These are phyloP conservation scores for Nicotiana paniculata DNA, from an alignment of 257 asterid species.

Conservation along the genomic window DNA sequence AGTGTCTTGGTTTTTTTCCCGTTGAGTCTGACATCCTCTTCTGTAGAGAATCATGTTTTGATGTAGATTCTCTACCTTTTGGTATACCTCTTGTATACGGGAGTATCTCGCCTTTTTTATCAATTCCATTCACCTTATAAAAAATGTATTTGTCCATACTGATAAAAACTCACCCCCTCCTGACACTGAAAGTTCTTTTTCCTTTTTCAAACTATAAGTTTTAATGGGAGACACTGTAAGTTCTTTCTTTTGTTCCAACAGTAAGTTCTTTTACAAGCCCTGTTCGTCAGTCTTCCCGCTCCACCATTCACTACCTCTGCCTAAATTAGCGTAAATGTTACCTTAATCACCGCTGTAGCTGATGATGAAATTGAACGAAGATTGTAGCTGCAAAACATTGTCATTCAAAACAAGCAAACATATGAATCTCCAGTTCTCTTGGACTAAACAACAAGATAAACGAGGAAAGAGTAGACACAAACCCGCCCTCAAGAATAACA, in stretches of 20 bases:
- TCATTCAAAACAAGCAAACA: constrained; percentile 7
- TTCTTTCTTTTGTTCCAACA: background rate
- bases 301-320: background rate
- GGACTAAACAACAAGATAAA: constrained; percentile 6
- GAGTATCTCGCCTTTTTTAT: too few relatives aligned
- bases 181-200: background rate
- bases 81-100: too few relatives aligned
- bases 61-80: too few relatives aligned
- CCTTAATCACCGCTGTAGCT: constrained; percentile 90
- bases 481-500: constrained; percentile 99
- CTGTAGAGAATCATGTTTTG: too few relatives aligned
- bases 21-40: background rate
- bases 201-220: background rate
- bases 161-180: background rate
- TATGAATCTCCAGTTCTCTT: background rate
- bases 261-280: background rate
- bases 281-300: background rate
- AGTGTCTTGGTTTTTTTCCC: background rate
- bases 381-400: constrained; percentile 58
- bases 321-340: constrained; percentile 20
- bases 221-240: background rate
- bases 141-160: background rate
- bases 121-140: too few relatives aligned
- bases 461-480: constrained; percentile 22
- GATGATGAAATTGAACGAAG: constrained; percentile 94